Percentiles rank a stretch among this genome's conserved stretches.
Conservation (phyloP, 148 eudicot species). For the Nepenthes gracilis region DNA sequence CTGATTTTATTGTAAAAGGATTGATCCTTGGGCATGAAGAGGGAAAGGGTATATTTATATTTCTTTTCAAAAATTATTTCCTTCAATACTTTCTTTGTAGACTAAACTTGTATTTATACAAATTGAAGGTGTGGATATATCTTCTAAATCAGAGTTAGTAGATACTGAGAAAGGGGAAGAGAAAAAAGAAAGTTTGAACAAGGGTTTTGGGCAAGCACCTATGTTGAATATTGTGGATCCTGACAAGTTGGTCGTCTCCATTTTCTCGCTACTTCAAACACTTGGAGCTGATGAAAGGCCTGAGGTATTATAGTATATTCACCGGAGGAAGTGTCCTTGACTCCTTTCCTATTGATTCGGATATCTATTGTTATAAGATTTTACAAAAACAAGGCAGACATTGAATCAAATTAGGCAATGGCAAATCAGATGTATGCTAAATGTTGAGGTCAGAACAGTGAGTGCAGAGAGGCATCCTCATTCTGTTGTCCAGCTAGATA, state of each 20-base stretch:
- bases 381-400: too few relatives aligned
- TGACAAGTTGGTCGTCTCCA: slow-evolving; percentile 61
- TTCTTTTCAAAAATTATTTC: not conserved
- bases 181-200: slow-evolving; percentile 13
- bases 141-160: slow-evolving; percentile 14
- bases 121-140: slow-evolving; percentile 15
- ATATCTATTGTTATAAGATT: not conserved
- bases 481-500: too few relatives aligned
- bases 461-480: too few relatives aligned
- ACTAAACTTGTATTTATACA: not conserved
- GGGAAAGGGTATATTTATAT: slow-evolving; percentile 17
- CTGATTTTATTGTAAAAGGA: slow-evolving; percentile 92
- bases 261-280: slow-evolving; percentile 79
- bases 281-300: slow-evolving; percentile 97
- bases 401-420: too few relatives aligned
- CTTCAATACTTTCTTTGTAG: too few relatives aligned
- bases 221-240: slow-evolving; percentile 39
- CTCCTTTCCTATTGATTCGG: not conserved
- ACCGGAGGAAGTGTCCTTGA: too few relatives aligned
- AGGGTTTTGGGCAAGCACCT: slow-evolving; percentile 27
- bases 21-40: slow-evolving; percentile 25
- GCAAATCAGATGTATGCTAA: too few relatives aligned
- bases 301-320: slow-evolving; percentile 45
- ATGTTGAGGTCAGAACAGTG: too few relatives aligned
- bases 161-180: slow-evolving; percentile 26